A percentile compares a stretch with the other conserved stretches of the same genome.
Conservation (phyloP, 805 yeast genomes). For the Ogataea methanolica region DNA sequence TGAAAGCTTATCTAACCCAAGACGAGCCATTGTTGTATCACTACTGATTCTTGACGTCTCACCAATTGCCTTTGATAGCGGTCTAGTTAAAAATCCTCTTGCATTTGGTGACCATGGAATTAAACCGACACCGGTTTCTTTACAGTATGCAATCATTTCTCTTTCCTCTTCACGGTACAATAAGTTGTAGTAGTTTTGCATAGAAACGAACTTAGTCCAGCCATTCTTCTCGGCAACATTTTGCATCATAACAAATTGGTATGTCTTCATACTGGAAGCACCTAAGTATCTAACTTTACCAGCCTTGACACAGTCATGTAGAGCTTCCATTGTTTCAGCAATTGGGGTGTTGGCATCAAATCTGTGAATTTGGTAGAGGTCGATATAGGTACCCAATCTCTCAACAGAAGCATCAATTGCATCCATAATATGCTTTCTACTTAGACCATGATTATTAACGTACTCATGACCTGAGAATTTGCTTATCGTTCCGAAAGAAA, state of each 20-base stretch:
- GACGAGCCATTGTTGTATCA: background rate
- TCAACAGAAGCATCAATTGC: slow-evolving; percentile 32
- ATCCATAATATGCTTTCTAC: background rate
- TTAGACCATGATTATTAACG: slow-evolving; percentile 22
- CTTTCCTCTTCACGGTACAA: slow-evolving; percentile 56
- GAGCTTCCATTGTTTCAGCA: slow-evolving; percentile 49
- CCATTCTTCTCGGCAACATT: slow-evolving; percentile 47
- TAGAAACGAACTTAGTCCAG: slow-evolving; percentile 51
- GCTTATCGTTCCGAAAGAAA: slow-evolving; percentile 40
- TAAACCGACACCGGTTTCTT: slow-evolving; percentile 46
- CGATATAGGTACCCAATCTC: slow-evolving; percentile 47
- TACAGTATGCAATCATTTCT: slow-evolving; percentile 51
- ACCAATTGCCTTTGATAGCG: slow-evolving; percentile 18
- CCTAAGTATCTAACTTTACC: slow-evolving; percentile 52
- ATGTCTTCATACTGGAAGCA: slow-evolving; percentile 53
- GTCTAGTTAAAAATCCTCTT: slow-evolving; percentile 48
- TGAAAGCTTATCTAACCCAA: slow-evolving; percentile 14
- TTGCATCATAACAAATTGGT: slow-evolving; percentile 50
- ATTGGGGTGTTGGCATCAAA: slow-evolving; percentile 41
- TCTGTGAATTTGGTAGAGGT: slow-evolving; percentile 52
- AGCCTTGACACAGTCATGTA: slow-evolving; percentile 43
- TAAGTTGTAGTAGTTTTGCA: slow-evolving; percentile 54
- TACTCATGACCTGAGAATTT: slow-evolving; percentile 11
- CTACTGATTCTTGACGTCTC: slow-evolving; percentile 4
- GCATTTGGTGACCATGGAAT: slow-evolving; percentile 60